phyloP scores from a whole-genome alignment of 23 red algal genomes.

The Gracilaria gracilis region DNA sequence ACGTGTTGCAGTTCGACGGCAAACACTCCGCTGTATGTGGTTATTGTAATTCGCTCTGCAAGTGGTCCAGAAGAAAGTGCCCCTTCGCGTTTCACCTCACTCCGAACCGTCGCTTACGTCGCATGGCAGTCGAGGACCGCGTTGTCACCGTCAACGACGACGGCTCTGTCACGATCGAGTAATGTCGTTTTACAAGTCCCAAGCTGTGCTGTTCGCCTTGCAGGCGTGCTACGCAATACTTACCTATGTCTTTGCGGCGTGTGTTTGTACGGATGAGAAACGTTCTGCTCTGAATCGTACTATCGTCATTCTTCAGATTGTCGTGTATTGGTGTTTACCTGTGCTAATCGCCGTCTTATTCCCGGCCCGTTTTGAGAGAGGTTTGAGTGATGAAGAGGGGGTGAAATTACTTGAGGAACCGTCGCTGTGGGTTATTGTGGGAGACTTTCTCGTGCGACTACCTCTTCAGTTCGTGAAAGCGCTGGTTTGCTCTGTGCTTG shows the following conservation, averaged over 20 bases:
- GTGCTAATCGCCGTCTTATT: not conserved
- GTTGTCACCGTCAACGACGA: conserved; percentile 3
- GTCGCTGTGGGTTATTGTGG: conserved; percentile 12
- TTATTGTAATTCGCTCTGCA: conserved; percentile 21
- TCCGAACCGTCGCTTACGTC: not conserved
- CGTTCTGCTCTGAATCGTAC: conserved; percentile 7
- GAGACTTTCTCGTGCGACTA: not conserved
- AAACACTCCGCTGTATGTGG: conserved; percentile 1
- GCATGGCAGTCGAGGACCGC: not conserved
- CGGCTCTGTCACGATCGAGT: conserved; percentile 6
- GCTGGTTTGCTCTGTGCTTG: not conserved
- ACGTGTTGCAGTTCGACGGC: not conserved
- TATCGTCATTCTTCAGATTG: not conserved
- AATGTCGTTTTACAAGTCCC: conserved; percentile 14
- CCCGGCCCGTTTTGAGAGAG: not conserved
- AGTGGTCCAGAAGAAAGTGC: conserved; percentile 20
- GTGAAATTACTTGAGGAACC: conserved; percentile 17
- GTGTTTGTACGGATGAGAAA: not conserved
- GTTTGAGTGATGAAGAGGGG: conserved; percentile 10
- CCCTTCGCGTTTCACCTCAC: conserved; percentile 11
- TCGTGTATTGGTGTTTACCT: conserved; percentile 6
- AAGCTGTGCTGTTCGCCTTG: conserved; percentile 5
- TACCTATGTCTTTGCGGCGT: not conserved
- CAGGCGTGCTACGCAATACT: not conserved
- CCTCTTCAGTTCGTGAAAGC: conserved; percentile 4